These are phyloP conservation scores for Suhomyces terraborum DNA, from an alignment of 1,139 yeast genomes.

Conservation along the genomic window DNA sequence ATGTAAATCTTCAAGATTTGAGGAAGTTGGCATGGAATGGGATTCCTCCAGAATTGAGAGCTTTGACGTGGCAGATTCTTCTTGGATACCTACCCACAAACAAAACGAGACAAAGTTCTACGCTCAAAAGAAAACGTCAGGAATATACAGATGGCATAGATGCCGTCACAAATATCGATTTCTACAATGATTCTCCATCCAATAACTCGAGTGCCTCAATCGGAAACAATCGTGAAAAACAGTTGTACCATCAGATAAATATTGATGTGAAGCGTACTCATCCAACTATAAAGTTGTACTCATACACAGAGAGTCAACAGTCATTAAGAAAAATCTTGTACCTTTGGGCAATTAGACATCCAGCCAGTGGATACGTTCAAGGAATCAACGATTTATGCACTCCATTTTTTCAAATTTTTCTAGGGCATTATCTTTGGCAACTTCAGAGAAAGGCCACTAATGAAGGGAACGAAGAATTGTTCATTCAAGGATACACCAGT, in stretches of 20 bases:
- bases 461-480: conserved; percentile 30
- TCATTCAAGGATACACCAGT: conserved; percentile 41
- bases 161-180: conserved; percentile 40
- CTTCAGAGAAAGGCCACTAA: conserved; percentile 32
- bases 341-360: conserved; percentile 96
- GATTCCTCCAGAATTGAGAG: conserved; percentile 77
- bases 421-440: conserved; percentile 66
- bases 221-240: conserved; percentile 54
- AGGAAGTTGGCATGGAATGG: conserved; percentile 93
- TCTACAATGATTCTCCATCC: conserved; percentile 40
- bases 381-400: conserved; percentile 95
- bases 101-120: conserved; percentile 67
- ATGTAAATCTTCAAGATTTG: conserved; percentile 57
- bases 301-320: conserved; percentile 68
- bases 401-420: conserved; percentile 88
- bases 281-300: conserved; percentile 77
- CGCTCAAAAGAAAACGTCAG: conserved; percentile 76
- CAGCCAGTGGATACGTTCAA: conserved; percentile 98
- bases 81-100: conserved; percentile 91
- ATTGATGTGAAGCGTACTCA: conserved; percentile 96
- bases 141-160: conserved; percentile 77
- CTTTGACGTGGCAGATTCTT: conserved; percentile 85
- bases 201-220: conserved; percentile 39
- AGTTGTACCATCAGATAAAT: conserved; percentile 92
- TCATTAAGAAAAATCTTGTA: conserved; percentile 80